phyloP scores from a whole-genome alignment of 2,329 filamentous ascomycete genomes.

The Arthrobotrys entomopaga region DNA sequence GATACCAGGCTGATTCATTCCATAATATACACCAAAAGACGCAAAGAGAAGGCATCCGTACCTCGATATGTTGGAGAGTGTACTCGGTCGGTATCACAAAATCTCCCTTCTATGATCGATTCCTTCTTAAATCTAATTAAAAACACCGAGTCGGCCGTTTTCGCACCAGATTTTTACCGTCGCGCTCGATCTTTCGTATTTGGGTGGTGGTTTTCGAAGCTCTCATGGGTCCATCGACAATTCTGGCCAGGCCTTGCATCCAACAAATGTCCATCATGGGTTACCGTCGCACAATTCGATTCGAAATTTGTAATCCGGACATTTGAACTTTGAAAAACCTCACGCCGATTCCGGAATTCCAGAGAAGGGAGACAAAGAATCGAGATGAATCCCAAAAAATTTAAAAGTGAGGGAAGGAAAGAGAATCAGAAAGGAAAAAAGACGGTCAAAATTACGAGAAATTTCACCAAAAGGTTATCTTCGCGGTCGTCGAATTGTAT shows the following conservation, averaged over 20 bases:
- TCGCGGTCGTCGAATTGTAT: slow-evolving; percentile 33
- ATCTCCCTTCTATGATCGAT: slow-evolving; percentile 16
- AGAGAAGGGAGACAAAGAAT: slow-evolving; percentile 10
- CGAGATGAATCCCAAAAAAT: slow-evolving; percentile 22
- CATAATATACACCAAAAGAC: too few relatives aligned
- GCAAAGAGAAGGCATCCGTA: slow-evolving; percentile 22
- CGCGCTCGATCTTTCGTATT: slow-evolving; percentile 31
- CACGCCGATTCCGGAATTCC: slow-evolving; percentile 15
- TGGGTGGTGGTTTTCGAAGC: slow-evolving; percentile 24
- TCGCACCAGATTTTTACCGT: slow-evolving; percentile 14
- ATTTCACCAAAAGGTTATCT: background rate
- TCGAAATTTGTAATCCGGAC: slow-evolving; percentile 26
- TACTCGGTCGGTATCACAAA: slow-evolving; percentile 30
- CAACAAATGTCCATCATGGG: slow-evolving; percentile 51
- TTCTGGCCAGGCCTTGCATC: slow-evolving; percentile 38
- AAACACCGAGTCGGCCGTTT: slow-evolving; percentile 34
- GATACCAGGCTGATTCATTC: too few relatives aligned
- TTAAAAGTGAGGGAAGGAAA: background rate
- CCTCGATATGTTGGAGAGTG: slow-evolving; percentile 22
- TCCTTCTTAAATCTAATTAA: slow-evolving; percentile 27
- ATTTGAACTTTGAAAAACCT: slow-evolving; percentile 20
- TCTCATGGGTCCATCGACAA: slow-evolving; percentile 38
- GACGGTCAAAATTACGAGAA: slow-evolving; percentile 2
- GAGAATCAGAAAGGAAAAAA: background rate
- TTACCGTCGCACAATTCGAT: slow-evolving; percentile 41